phyloP scores from a whole-genome alignment of 2,329 filamentous ascomycete genomes.

The Claviceps paspali region DNA sequence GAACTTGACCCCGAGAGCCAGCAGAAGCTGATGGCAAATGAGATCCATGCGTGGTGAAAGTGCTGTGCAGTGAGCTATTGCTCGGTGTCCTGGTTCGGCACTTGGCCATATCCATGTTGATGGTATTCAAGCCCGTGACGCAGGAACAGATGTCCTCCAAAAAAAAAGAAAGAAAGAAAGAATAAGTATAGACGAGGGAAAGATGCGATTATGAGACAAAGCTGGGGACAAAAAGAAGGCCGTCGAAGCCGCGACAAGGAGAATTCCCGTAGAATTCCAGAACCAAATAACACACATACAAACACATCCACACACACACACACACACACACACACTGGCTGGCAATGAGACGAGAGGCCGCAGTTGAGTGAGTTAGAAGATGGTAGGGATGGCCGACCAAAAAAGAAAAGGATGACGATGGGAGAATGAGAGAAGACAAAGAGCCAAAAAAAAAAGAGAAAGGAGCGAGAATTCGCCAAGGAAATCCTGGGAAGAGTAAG shows the following conservation, averaged over 20 bases:
- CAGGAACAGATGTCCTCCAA: neutral
- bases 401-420: constrained; percentile 5
- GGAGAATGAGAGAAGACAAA: constrained; percentile 4
- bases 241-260: constrained; percentile 5
- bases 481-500: neutral
- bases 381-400: constrained; percentile 7
- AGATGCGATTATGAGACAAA: constrained; percentile 5
- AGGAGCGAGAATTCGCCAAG: neutral
- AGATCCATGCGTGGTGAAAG: constrained; percentile 14
- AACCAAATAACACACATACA: no score
- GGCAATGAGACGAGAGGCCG: constrained; percentile 4
- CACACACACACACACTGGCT: constrained; percentile 1
- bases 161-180: no score
- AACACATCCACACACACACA: no score
- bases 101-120: constrained; percentile 16
- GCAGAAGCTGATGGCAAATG: constrained; percentile 7
- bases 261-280: constrained; percentile 2
- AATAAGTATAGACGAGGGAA: constrained; percentile 5
- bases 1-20: constrained; percentile 9
- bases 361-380: constrained; percentile 4
- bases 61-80: constrained; percentile 23
- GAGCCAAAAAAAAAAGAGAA: neutral
- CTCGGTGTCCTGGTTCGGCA: constrained; percentile 21
- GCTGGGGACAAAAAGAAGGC: constrained; percentile 6
- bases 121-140: neutral